phyloP scores from a whole-genome alignment of 805 yeast species.

The Ogataea philodendri region DNA sequence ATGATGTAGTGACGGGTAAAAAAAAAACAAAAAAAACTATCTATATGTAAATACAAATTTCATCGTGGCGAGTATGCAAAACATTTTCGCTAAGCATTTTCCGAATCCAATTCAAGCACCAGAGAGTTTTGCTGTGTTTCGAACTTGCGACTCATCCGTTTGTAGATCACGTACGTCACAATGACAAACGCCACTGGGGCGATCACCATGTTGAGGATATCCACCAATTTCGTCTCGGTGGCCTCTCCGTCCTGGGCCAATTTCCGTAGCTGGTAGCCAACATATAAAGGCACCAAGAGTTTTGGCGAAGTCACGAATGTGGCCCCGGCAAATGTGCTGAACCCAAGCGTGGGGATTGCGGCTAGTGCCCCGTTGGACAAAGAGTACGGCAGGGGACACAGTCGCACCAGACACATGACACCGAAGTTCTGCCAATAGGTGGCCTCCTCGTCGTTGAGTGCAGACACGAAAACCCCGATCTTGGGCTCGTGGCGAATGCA shows the following conservation, averaged over 20 bases:
- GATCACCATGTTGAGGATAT: conserved; percentile 56
- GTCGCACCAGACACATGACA: conserved; percentile 66
- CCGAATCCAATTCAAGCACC: conserved; percentile 4
- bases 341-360: conserved; percentile 72
- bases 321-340: conserved; percentile 64
- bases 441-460: conserved; percentile 52
- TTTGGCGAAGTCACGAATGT: conserved; percentile 80
- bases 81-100: conserved; percentile 7
- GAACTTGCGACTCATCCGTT: conserved; percentile 3
- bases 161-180: conserved; percentile 34
- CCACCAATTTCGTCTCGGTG: conserved; percentile 50
- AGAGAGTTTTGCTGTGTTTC: neutral
- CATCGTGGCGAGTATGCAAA: conserved; percentile 2
- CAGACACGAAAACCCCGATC: conserved; percentile 71
- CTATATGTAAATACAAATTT: too few species aligned
- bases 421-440: conserved; percentile 54
- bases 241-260: conserved; percentile 58
- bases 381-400: conserved; percentile 93
- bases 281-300: conserved; percentile 66
- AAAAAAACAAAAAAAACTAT: conserved; percentile 4
- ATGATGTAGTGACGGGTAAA: conserved; percentile 4
- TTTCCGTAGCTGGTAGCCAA: conserved; percentile 71
- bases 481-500: conserved; percentile 60
- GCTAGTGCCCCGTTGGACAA: conserved; percentile 91
- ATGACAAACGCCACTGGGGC: conserved; percentile 53